These are phyloP conservation scores for Perkinsus chesapeaki DNA, from an alignment of 169 alveolate species.

Conservation along the genomic window DNA sequence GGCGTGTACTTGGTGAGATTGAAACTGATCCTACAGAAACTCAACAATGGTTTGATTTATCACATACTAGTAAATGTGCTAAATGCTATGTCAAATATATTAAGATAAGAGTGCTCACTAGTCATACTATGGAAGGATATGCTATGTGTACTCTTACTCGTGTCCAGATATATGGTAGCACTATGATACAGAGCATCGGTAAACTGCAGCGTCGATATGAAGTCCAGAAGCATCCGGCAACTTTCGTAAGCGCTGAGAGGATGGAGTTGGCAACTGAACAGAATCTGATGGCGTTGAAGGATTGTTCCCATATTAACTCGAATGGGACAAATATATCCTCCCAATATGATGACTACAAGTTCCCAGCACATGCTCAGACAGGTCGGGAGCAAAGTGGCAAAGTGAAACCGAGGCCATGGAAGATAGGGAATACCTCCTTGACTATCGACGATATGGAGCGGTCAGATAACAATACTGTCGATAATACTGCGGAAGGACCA, in stretches of 20 bases:
- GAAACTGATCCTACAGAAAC: background rate
- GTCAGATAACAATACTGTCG: background rate
- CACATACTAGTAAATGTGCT: background rate
- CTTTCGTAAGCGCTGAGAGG: background rate
- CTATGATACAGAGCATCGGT: background rate
- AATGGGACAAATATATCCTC: background rate
- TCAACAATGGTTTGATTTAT: background rate
- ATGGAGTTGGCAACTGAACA: background rate
- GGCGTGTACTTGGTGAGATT: background rate
- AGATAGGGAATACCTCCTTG: background rate
- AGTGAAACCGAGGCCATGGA: background rate
- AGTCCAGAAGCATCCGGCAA: background rate
- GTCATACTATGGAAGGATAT: background rate
- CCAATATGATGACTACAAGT: background rate
- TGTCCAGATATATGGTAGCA: background rate
- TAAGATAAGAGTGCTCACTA: background rate
- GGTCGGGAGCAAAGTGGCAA: background rate
- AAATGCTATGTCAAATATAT: background rate
- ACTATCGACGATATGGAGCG: background rate
- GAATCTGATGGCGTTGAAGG: background rate
- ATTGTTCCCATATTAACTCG: background rate
- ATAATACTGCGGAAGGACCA: background rate
- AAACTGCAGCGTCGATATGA: background rate
- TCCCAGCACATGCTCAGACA: background rate
- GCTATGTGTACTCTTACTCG: background rate